Conservation (phyloP, 2,329 filamentous ascomycete genomes). For the Colletotrichum sp. region DNA sequence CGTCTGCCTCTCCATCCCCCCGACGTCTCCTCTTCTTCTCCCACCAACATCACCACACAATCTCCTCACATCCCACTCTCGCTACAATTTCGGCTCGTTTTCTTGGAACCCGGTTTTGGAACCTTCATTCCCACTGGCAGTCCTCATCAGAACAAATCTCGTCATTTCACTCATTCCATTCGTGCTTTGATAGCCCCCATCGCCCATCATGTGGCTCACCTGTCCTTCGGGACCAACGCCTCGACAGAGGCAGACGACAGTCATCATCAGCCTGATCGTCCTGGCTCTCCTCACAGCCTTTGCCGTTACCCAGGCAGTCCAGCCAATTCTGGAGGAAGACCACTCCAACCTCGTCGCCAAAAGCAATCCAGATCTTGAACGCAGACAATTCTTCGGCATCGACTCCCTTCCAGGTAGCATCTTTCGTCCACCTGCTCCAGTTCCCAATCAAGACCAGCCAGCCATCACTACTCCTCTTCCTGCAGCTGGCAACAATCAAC, state of each 20-base stretch:
- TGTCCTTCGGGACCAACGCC: not conserved
- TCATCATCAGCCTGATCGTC: not conserved
- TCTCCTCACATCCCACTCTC: conserved; percentile 8
- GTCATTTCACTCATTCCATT: conserved; percentile 6
- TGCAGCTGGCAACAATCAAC: not conserved
- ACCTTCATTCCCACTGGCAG: conserved; percentile 8
- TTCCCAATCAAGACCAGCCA: not conserved
- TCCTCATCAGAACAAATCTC: not conserved
- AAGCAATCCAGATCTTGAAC: not conserved
- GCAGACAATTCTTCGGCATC: conserved; percentile 8
- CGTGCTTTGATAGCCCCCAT: not conserved
- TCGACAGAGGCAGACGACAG: not conserved
- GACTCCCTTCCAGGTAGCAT: not conserved
- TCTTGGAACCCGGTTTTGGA: conserved; percentile 19
- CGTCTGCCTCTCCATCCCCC: not conserved
- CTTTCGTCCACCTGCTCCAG: not conserved
- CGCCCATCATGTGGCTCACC: not conserved
- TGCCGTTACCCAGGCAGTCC: not conserved
- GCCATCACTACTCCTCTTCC: not conserved
- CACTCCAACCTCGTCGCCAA: not conserved
- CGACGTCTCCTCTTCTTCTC: not conserved
- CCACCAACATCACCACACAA: not conserved
- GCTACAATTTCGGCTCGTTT: conserved; percentile 21
- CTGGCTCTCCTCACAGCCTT: not conserved
- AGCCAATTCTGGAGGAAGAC: not conserved